Conservation (phyloP, 768 basidiomycete species). For the Gymnopilus dilepis region DNA sequence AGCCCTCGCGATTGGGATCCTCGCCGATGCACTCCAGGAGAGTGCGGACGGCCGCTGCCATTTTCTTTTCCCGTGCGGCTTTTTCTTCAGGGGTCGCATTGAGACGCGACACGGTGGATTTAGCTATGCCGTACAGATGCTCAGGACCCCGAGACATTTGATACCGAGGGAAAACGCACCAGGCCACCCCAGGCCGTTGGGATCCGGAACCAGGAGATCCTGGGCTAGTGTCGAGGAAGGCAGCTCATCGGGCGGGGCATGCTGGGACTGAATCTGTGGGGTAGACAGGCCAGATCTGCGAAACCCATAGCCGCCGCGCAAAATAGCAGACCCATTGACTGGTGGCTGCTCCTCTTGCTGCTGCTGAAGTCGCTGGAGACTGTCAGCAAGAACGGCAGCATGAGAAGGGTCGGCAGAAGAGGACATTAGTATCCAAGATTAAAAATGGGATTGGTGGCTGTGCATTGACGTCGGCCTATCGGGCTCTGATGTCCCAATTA, state of each 20-base stretch:
- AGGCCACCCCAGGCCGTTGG: conserved; percentile 92
- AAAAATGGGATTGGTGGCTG: conserved; percentile 14
- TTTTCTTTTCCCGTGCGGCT: conserved; percentile 71
- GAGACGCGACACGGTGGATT: conserved; percentile 85
- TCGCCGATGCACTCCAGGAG: conserved; percentile 98
- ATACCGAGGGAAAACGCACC: conserved; percentile 49
- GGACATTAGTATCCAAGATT: conserved; percentile 19
- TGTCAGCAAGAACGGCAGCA: conserved; percentile 46
- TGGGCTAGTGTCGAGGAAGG: conserved; percentile 39
- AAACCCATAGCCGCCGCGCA: conserved; percentile 85
- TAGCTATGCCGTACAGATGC: conserved; percentile 54
- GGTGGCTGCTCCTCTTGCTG: conserved; percentile 16
- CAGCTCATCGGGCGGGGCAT: conserved; percentile 40
- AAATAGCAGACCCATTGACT: conserved; percentile 34
- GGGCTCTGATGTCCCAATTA: conserved; percentile 31
- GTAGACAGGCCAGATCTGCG: conserved; percentile 72
- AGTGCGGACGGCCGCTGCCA: conserved; percentile 85
- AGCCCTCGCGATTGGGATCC: conserved; percentile 94
- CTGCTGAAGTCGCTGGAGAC: conserved; percentile 51
- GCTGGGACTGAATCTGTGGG: conserved; percentile 46
- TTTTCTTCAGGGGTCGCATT: conserved; percentile 80
- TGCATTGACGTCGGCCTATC: conserved; percentile 34
- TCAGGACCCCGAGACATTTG: neutral
- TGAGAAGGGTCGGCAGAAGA: conserved; percentile 25
- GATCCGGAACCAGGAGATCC: conserved; percentile 50